Conservation (phyloP, 192 early-diverging fungal species). For the Coemansia pectinata region DNA sequence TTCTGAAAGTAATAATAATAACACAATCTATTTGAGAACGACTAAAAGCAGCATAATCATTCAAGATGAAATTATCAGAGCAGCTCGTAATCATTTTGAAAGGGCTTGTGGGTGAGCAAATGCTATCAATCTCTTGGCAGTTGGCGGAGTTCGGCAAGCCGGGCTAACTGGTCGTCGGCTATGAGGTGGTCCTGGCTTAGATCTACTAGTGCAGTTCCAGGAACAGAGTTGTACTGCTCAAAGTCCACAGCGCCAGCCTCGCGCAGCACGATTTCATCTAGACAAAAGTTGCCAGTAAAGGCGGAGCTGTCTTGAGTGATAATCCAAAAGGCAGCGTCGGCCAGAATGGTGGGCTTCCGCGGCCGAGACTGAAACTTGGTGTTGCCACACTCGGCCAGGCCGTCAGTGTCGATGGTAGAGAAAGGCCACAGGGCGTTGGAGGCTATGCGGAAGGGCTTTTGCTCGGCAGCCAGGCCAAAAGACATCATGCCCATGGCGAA, state of each 20-base stretch:
- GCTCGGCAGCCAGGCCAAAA: constrained; percentile 71
- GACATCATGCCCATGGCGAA: constrained; percentile 71
- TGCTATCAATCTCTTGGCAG: neutral
- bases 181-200: constrained; percentile 47
- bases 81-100: neutral
- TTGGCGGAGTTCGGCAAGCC: constrained; percentile 21
- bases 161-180: constrained; percentile 23
- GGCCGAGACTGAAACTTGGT: constrained; percentile 31
- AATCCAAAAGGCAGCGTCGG: constrained; percentile 71
- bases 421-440: constrained; percentile 75
- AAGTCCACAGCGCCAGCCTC: constrained; percentile 68
- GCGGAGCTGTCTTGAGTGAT: constrained; percentile 56
- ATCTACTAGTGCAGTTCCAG: constrained; percentile 20
- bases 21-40: neutral
- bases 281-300: constrained; percentile 67
- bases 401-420: constrained; percentile 70
- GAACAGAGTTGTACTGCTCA: constrained; percentile 32
- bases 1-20: neutral
- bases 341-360: constrained; percentile 65
- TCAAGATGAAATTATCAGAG: neutral
- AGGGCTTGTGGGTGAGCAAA: neutral
- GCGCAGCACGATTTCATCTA: constrained; percentile 74
- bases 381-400: constrained; percentile 55
- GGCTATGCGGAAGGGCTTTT: constrained; percentile 63
- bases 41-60: neutral